A percentile compares a stretch with the other conserved stretches of the same genome.
Conservation (phyloP, 257 asterid genomes). For the Gardenia jasminoides region DNA sequence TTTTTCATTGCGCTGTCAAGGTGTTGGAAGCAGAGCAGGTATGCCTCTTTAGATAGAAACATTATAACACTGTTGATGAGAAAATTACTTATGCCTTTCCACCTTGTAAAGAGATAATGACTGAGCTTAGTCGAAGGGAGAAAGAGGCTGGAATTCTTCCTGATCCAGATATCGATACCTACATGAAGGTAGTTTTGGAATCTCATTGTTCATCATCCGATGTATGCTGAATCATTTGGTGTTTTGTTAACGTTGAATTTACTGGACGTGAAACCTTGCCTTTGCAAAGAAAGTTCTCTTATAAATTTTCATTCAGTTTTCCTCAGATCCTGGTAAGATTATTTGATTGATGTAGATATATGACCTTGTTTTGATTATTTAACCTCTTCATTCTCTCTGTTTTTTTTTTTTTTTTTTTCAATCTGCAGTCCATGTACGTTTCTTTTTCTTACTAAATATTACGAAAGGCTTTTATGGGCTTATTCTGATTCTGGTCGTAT, state of each 20-base stretch:
- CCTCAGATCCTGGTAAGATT: neutral
- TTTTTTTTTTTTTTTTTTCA: neutral
- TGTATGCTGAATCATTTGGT: neutral
- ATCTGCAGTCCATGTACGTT: neutral
- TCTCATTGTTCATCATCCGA: neutral
- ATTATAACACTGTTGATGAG: neutral
- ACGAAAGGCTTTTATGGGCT: neutral
- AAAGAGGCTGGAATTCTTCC: slow-evolving; percentile 66
- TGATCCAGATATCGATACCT: slow-evolving; percentile 66
- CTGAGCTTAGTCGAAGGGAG: slow-evolving; percentile 57
- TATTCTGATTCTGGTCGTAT: neutral
- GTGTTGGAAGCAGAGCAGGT: slow-evolving; percentile 69
- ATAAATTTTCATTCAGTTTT: neutral
- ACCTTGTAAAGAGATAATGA: slow-evolving; percentile 43
- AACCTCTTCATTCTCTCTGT: no score
- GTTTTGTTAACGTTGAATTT: neutral
- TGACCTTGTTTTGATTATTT: neutral
- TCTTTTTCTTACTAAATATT: neutral
- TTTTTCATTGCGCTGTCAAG: slow-evolving; percentile 63
- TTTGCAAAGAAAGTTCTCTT: neutral
- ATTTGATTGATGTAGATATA: neutral
- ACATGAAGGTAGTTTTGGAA: slow-evolving; percentile 56
- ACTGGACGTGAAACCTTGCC: neutral
- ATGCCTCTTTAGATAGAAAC: neutral
- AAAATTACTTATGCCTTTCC: neutral